phyloP scores from a whole-genome alignment of 495 filamentous ascomycete genomes.

The Acidiella bohemica region DNA sequence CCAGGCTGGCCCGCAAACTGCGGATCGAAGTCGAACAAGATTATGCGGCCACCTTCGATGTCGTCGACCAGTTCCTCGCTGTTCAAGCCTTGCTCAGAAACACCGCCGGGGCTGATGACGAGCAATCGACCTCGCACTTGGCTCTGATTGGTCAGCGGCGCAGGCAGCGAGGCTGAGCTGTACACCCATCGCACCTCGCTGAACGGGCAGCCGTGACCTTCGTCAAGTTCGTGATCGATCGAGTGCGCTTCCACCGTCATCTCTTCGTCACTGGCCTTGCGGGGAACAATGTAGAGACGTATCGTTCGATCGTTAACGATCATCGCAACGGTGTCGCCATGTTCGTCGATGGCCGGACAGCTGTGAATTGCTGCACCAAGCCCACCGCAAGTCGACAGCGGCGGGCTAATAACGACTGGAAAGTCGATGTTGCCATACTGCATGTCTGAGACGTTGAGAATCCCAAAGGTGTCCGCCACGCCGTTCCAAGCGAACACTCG shows the following conservation, averaged over 20 bases:
- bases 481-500: conserved; percentile 19
- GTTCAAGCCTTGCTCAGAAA: conserved; percentile 7
- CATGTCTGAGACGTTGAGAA: conserved; percentile 16
- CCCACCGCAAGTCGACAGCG: conserved; percentile 17
- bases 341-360: conserved; percentile 17
- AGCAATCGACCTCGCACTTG: conserved; percentile 15
- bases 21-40: conserved; percentile 21
- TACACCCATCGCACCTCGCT: conserved; percentile 17
- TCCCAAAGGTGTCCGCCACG: conserved; percentile 15
- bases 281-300: conserved; percentile 18
- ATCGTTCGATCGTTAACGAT: conserved; percentile 20
- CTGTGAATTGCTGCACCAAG: conserved; percentile 19
- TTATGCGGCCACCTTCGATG: conserved; percentile 20
- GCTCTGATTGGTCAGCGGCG: conserved; percentile 8
- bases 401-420: conserved; percentile 19
- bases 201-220: conserved; percentile 19
- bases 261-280: conserved; percentile 5
- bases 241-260: conserved; percentile 18
- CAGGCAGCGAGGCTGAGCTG: conserved; percentile 3
- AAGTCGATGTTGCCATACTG: conserved; percentile 19
- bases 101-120: conserved; percentile 17
- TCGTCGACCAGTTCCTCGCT: conserved; percentile 14
- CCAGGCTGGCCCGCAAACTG: conserved; percentile 20
- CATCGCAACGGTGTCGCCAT: conserved; percentile 20
- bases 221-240: conserved; percentile 21